These are phyloP conservation scores for Colletotrichum eremochloae DNA, from an alignment of 2,329 filamentous ascomycete species.

Conservation along the genomic window DNA sequence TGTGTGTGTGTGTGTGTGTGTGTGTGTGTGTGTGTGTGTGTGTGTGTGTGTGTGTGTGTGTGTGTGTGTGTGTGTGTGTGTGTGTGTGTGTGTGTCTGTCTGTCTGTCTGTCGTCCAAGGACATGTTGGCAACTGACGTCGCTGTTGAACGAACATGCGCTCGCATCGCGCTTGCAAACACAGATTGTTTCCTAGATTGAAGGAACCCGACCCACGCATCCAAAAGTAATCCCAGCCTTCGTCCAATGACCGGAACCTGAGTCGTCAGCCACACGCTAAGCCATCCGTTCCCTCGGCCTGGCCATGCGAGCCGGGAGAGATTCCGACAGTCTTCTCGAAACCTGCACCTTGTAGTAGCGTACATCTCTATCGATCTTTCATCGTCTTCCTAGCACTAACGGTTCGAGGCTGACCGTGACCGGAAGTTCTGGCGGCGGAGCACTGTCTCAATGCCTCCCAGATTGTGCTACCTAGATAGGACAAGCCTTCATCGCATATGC, in stretches of 20 bases:
- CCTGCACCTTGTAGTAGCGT: conserved; percentile 13
- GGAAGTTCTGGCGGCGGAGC: conserved; percentile 25
- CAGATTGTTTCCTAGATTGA: neutral
- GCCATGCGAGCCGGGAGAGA: conserved; percentile 20
- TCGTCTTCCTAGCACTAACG: neutral
- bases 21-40: too few relatives aligned
- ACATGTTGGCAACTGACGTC: neutral
- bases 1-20: too few relatives aligned
- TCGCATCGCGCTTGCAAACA: neutral
- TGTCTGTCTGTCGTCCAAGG: too few relatives aligned
- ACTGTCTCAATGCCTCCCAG: conserved; percentile 7
- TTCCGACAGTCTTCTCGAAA: conserved; percentile 40
- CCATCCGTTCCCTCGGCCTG: conserved; percentile 14
- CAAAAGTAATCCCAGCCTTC: conserved; percentile 10
- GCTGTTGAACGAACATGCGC: neutral
- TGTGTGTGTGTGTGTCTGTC: neutral
- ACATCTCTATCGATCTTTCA: neutral
- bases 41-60: too few relatives aligned
- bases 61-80: too few relatives aligned
- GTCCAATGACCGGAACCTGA: conserved; percentile 22
- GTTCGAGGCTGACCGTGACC: conserved; percentile 20
- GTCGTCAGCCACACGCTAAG: conserved; percentile 18
- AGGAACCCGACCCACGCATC: neutral
- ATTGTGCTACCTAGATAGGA: neutral
- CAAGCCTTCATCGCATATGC: conserved; percentile 3